Base-by-base conservation (phyloP, 2,329 filamentous ascomycete genomes). In the Aplosporella prunicola region DNA sequence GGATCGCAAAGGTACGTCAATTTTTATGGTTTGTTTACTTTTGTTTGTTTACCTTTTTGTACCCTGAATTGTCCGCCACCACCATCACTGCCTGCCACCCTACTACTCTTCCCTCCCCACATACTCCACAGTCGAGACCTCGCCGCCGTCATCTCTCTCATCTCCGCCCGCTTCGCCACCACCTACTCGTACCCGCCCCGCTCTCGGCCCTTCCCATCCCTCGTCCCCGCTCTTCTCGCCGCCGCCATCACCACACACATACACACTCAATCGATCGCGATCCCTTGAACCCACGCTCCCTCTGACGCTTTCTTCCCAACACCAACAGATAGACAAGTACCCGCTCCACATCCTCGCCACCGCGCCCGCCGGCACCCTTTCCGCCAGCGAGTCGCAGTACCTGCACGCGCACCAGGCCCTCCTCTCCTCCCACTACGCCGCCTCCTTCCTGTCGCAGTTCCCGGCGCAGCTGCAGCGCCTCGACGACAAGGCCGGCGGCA, bases 401-500 rank as follows among this genome's bases (percentile, higher is more conserved):
- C 77, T 93, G 1, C 82, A 78, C 5, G 72, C 83, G 9, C 89
- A 96, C 55, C 85, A 94, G 56, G 76, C 82, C 7, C 70, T 98
- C 2, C 71, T 96, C 13, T 80, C 88, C 40, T 73, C 77, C 35
- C 88, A 96, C 61, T 96, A 93, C 62, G 70, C 82, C 5, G 74
- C 80, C 1, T 89, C 84, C 1, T 98, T 98, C 53, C 70, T 98
- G 11, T 72, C 71, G 0, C 77, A 81, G 9, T 95, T 98, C 50
- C 91, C 91, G 1, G 64, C 74, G 10, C 69, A 76, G 30, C 61
- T 98, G 50, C 82, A 89, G 58, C 79, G 87, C 47, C 66, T 98
- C 37, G 93, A 96, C 61, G 91, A 98, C 63, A 84, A 82, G 10
- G 79, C 82, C 0, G 89, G 87, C 20, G 88, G 88, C 8, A 80